Evolutionary conservation across 1,284 basidiomycete genomes (phyloP), one percentile per base, ranked within the genome.

Genomic region (Sporisorium reilianum): DNA sequence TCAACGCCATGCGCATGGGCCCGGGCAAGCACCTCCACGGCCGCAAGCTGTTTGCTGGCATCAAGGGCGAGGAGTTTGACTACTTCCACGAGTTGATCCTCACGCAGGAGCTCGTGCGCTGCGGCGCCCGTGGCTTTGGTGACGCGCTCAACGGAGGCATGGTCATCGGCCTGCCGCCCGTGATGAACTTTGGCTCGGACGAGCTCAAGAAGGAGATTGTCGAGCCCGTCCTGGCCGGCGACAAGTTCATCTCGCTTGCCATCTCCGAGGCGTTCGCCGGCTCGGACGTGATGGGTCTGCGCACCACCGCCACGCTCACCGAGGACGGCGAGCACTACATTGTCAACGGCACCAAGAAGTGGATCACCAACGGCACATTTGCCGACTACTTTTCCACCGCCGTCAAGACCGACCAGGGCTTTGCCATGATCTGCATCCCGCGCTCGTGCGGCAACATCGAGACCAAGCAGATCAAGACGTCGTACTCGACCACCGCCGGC

Each of bases 211-310:
- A 90, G 63, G 90, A 89, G 80, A 87, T 97, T 64, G 88, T 96
- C 23, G 90, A 92, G 40, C 93, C 93, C 23, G 90, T 95, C 4
- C 87, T 97, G 45, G 86, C 88, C 11, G 94, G 91, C 22, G 91
- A 91, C 85, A 95, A 94, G 85, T 94, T 93, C 64, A 89, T 89
- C 80, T 86, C 90, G 75, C 88, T 98, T 55, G 95, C 95, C 32
- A 92, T 97, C 69, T 89, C 90, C n/a, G 92, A 93, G 85, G 94
- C 95, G 0, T 93, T 93, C 78, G 95, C 95, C 4, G 95, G 95
- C 6, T 93, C 92, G 71, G 94, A 96, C 82, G 93, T 97, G 30
- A 85, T 85, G 59, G 85, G 86, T 36, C 68, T 86, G 26, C 68
- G 91, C 83, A 94, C 92, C 10, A 92, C 90, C 5, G 95, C 95